Conservation (phyloP, 257 asterid species). For the Lantana camara region DNA sequence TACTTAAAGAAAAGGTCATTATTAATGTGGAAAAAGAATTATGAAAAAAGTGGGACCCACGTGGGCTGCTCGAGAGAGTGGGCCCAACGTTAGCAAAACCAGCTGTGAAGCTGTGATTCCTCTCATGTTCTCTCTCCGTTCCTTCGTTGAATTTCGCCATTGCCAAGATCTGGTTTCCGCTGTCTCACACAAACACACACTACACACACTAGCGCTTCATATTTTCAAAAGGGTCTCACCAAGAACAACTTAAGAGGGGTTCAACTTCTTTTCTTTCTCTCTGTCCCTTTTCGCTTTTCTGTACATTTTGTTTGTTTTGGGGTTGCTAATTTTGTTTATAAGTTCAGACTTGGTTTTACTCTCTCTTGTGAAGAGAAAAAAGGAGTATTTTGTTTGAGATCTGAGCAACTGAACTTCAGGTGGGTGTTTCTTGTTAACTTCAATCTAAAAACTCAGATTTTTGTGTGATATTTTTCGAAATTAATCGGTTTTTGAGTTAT, state of each 20-base stretch:
- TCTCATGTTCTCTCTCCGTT: conserved; percentile 19
- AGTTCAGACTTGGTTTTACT: conserved; percentile 29
- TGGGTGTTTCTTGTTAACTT: conserved; percentile 15
- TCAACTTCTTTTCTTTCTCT: conserved; percentile 25
- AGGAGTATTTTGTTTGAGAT: conserved; percentile 29
- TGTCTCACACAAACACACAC: conserved; percentile 29
- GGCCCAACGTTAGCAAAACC: conserved; percentile 44
- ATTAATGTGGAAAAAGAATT: neutral
- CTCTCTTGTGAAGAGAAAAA: conserved; percentile 6
- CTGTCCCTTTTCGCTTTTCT: neutral
- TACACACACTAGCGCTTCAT: conserved; percentile 11
- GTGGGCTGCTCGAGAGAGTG: conserved; percentile 22
- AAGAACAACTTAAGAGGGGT: conserved; percentile 13
- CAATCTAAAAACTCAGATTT: neutral
- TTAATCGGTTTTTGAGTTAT: conserved; percentile 24
- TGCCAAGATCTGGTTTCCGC: conserved; percentile 47
- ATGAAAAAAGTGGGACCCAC: conserved; percentile 39
- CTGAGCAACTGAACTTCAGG: conserved; percentile 37
- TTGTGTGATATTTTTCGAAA: neutral
- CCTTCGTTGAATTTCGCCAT: conserved; percentile 30
- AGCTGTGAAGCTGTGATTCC: conserved; percentile 51
- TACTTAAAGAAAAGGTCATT: conserved; percentile 7
- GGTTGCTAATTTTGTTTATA: conserved; percentile 14
- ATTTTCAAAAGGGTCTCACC: conserved; percentile 18
- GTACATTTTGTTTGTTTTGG: neutral